A percentile compares a stretch with the other conserved stretches of the same genome.
Evolutionary conservation across 1,284 basidiomycete species (phyloP).

Genomic region (Heterobasidion parviporum): DNA sequence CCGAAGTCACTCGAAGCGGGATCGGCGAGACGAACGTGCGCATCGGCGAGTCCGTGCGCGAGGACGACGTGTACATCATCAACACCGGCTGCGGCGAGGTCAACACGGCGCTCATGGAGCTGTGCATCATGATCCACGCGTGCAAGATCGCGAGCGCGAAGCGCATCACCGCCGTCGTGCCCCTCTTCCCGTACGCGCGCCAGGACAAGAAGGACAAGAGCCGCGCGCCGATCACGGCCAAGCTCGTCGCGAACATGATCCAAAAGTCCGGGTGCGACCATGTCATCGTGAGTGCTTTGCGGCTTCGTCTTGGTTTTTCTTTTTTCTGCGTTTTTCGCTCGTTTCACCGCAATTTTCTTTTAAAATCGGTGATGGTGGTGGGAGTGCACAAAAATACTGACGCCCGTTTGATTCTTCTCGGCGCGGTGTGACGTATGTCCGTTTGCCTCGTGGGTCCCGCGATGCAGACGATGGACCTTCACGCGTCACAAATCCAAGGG

Average conservation of each 20-base stretch:
- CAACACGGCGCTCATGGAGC: constrained; percentile 90
- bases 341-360: not conserved
- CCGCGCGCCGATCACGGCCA: constrained; percentile 96
- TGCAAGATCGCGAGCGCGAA: constrained; percentile 97
- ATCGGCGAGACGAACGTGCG: constrained; percentile 91
- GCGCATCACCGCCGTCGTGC: constrained; percentile 93
- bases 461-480: constrained; percentile 90
- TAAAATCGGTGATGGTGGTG: not conserved
- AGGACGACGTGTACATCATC: constrained; percentile 99
- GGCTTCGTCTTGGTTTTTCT: not conserved
- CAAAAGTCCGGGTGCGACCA: constrained; percentile 97
- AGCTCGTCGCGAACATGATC: constrained; percentile 98
- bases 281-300: constrained; percentile 74
- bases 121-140: constrained; percentile 99
- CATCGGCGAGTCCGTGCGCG: constrained; percentile 92
- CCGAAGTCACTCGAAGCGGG: constrained; percentile 81
- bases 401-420: not conserved
- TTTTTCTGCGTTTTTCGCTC: too few species aligned
- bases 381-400: not conserved
- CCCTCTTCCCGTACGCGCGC: constrained; percentile 90
- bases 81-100: constrained; percentile 87
- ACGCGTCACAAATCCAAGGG: constrained; percentile 98
- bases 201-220: constrained; percentile 99
- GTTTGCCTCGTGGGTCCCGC: not conserved
- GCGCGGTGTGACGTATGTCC: not conserved